Base-by-base conservation (phyloP, 176 grass and related monocot genomes). In the Lolium perenne region DNA sequence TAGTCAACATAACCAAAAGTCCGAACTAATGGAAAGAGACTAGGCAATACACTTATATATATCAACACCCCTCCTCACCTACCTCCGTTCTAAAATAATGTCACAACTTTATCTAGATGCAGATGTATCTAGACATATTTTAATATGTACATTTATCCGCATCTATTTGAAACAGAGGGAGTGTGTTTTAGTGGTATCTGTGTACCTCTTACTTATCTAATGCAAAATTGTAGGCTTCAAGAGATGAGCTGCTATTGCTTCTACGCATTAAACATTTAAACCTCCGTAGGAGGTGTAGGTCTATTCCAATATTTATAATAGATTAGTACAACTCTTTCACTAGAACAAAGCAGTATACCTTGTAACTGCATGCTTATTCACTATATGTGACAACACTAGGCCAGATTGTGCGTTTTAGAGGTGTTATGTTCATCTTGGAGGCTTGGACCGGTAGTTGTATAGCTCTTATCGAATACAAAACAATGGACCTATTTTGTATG, bases 401-500 rank as follows among this genome's bases (percentile, higher is more conserved):
- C 74, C 49, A 76, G 25, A 76, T 76, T 53, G 26, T 26, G 26
- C 8, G 7, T 47, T 74, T 74, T 29, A 74, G 12, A 74, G 47
- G 72, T 32, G 15, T 9, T 29, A 53, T 53, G 13, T 53, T 48
- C 73, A 53, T 54, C 73, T 76, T 25, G 7, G 71, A 74, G 21
- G 50, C 21, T 74, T 48, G n/a, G 71, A 46, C 11, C 26, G 21
- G 13, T 74, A 50, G 9, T 55, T 77, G 50, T 77, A n/a, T 38
- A n/a, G 16, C 53, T 20, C 14, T 76, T 17, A 56, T 77, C 15
- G 20, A 77, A 56, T 56, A 23, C 50, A 55, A 20, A 76, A 55
- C 15, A 55, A 56, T 56, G 16, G 53, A 77, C 5, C 29, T 77
- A 56, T 38, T 56, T 55, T 13, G 16, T 26, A 35, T 18, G 25